These are phyloP conservation scores for Chaetothyriales sp. DNA, from an alignment of 2,329 filamentous ascomycete species.

Conservation along the genomic window DNA sequence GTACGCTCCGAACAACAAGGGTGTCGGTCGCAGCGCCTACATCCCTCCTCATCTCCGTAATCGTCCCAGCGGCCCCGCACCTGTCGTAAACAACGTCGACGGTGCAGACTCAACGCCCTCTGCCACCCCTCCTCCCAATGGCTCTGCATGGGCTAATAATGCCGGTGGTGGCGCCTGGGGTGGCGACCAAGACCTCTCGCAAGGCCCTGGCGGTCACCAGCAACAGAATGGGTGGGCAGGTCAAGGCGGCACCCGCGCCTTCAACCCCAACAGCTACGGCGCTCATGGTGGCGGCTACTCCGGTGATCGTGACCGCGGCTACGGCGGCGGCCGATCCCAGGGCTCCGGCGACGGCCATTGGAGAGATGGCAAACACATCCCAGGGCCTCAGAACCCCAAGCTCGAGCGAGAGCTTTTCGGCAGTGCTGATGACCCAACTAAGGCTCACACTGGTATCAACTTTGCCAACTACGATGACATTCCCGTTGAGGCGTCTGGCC, in stretches of 20 bases:
- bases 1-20: constrained; percentile 36
- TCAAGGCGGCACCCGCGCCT: constrained; percentile 28
- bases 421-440: constrained; percentile 73
- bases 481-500: constrained; percentile 89
- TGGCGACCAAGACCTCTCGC: constrained; percentile 43
- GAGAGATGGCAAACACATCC: constrained; percentile 91
- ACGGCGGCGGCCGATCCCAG: constrained; percentile 43
- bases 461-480: constrained; percentile 99
- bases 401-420: constrained; percentile 94
- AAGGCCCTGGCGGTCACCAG: constrained; percentile 20
- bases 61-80: constrained; percentile 21
- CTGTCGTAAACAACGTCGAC: constrained; percentile 23
- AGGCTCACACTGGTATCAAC: constrained; percentile 98
- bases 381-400: constrained; percentile 74
- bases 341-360: constrained; percentile 92
- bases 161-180: constrained; percentile 32
- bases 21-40: constrained; percentile 40
- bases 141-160: constrained; percentile 22
- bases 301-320: constrained; percentile 33
- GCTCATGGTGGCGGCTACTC: constrained; percentile 39
- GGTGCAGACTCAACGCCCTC: constrained; percentile 22
- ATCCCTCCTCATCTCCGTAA: constrained; percentile 50
- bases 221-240: constrained; percentile 17
- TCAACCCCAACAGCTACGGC: constrained; percentile 48
- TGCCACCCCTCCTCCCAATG: constrained; percentile 19